Evolutionary conservation across 805 yeast genomes (phyloP), one percentile per base, ranked within the genome.

Genomic region (Naumovozyma dairenensis): DNA sequence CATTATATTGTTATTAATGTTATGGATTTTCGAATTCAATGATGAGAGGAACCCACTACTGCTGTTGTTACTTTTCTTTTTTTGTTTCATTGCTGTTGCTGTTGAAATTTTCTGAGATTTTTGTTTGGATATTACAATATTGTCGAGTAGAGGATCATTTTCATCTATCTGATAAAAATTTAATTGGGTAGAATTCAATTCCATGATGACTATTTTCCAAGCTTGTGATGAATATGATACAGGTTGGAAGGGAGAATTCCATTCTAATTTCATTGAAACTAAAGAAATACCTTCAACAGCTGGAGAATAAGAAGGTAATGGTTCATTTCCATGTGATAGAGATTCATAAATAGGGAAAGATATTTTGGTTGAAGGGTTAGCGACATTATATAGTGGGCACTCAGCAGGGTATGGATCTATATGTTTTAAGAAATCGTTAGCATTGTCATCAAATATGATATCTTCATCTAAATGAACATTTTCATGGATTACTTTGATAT

Each of bases 171-270:
- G 48, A 51, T 81, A 82, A 33, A 87, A 60, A 55, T 81, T 81
- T 18, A 87, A 58, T 58, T 84, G 94, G 2, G 96, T 87, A 8
- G 89, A 82, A 63, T 87, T 84, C 33, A 87, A 60, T 49, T 81
- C 94, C 53, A 84, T 65, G 14, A 80, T 63, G 25, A 71, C 68
- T 26, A 69, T 63, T 43, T 66, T 69, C 96, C 96, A 87, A 9
- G 72, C 69, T 43, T 95, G 65, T 4, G 65, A 53, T 3, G 76
- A 66, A 12, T 33, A 16, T 5, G 28, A n/a, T 4, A 93, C 68
- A 4, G 74, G 64, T 42, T 78, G 83, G 49, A 77, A 79, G 0
- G 96, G 96, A 3, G 80, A 68, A 1, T 72, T 40, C 77, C 85
- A 76, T 55, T 87, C 96, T 31, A 70, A 50, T 51, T 86, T 87